Evolutionary conservation across 139 green algal species (phyloP).

Genomic region (Desmodesmus armatus): DNA sequence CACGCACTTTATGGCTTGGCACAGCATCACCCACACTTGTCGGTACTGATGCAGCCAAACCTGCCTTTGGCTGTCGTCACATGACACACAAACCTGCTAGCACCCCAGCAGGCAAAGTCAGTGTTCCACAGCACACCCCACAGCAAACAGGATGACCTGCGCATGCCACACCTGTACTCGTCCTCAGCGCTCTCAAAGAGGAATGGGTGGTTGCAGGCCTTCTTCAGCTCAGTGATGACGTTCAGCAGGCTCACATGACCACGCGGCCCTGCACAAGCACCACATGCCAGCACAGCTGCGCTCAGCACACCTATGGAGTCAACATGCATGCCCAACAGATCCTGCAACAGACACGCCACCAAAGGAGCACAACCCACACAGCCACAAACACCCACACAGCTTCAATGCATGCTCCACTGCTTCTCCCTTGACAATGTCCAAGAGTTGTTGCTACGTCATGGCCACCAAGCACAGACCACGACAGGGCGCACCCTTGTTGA

Average conservation of each 20-base stretch:
- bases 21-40: too few species aligned
- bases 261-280: not conserved
- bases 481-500: conserved; percentile 88
- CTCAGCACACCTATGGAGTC: not conserved
- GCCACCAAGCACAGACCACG: not conserved
- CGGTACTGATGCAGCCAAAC: too few species aligned
- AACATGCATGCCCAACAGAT: not conserved
- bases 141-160: too few species aligned
- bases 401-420: not conserved
- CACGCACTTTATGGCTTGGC: too few species aligned
- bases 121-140: not conserved
- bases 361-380: not conserved
- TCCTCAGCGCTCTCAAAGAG: conserved; percentile 73
- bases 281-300: not conserved
- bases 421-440: too few species aligned
- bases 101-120: not conserved
- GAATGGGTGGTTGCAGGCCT: conserved; percentile 99
- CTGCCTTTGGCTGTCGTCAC: too few species aligned
- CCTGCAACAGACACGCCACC: not conserved
- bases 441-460: too few species aligned
- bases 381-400: not conserved
- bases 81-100: too few species aligned
- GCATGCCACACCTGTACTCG: conserved; percentile 77
- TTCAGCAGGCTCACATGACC: conserved; percentile 89
- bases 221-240: conserved; percentile 99